Percentiles rank a stretch among this genome's conserved stretches.
These are phyloP conservation scores for Zygoascus flipseniorum DNA, from an alignment of 805 yeast species.

Conservation along the genomic window DNA sequence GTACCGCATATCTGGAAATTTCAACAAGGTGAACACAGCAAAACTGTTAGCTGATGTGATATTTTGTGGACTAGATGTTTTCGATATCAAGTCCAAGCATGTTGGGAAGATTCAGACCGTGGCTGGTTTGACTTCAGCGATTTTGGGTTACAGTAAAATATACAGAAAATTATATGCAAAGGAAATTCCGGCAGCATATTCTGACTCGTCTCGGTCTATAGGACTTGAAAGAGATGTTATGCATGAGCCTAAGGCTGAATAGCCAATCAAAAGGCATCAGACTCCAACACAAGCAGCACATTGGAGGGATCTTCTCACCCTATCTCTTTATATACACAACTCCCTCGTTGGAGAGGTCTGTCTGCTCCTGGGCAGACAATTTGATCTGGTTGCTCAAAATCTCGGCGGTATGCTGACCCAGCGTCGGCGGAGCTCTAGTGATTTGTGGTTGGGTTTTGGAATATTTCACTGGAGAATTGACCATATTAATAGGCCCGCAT, in stretches of 20 bases:
- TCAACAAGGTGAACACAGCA: slow-evolving; percentile 8
- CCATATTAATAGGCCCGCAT: slow-evolving; percentile 30
- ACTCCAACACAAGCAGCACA: too few species aligned
- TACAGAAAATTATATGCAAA: slow-evolving; percentile 7
- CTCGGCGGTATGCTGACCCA: slow-evolving; percentile 33
- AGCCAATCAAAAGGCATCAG: neutral
- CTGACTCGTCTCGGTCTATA: neutral
- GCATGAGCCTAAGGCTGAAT: neutral
- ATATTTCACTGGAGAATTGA: slow-evolving; percentile 33
- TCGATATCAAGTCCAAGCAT: slow-evolving; percentile 10
- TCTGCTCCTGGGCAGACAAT: slow-evolving; percentile 10
- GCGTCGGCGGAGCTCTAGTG: slow-evolving; percentile 30
- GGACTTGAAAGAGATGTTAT: too few species aligned
- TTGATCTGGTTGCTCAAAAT: slow-evolving; percentile 23
- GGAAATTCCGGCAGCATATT: neutral
- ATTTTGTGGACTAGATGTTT: slow-evolving; percentile 23
- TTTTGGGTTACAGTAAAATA: slow-evolving; percentile 17
- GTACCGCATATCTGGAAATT: slow-evolving; percentile 1
- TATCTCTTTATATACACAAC: slow-evolving; percentile 8
- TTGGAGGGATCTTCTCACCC: neutral
- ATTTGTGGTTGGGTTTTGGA: slow-evolving; percentile 29
- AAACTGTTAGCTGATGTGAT: slow-evolving; percentile 22
- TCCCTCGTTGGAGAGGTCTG: slow-evolving; percentile 13
- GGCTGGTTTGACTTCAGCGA: slow-evolving; percentile 20
- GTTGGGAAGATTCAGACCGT: slow-evolving; percentile 18